phyloP scores from a whole-genome alignment of 306 rosid species.

The Dalbergia cultrata region DNA sequence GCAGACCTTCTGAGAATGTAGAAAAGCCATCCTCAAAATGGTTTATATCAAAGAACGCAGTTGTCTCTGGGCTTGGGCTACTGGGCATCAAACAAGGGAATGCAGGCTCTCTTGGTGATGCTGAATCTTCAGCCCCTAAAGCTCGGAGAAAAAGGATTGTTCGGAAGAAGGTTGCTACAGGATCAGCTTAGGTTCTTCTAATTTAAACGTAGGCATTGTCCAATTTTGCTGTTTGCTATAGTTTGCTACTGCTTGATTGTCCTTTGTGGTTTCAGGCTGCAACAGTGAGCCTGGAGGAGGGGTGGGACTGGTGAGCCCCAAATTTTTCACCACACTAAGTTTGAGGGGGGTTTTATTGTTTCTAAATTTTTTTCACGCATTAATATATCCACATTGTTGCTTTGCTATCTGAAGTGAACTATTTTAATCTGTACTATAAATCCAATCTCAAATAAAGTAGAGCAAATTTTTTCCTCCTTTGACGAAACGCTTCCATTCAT shows the following conservation, averaged over 20 bases:
- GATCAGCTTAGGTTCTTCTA: slow-evolving; percentile 56
- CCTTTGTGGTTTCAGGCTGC: slow-evolving; percentile 42
- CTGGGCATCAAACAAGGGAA: slow-evolving; percentile 86
- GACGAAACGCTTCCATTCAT: background rate
- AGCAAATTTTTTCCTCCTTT: background rate
- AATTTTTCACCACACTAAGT: slow-evolving; percentile 31
- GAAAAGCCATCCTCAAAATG: slow-evolving; percentile 77
- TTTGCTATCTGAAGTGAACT: slow-evolving; percentile 16
- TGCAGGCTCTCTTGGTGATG: slow-evolving; percentile 54
- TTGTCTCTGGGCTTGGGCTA: slow-evolving; percentile 97
- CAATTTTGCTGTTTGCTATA: slow-evolving; percentile 63
- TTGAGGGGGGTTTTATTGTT: slow-evolving; percentile 43
- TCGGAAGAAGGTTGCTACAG: slow-evolving; percentile 83
- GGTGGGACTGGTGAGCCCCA: slow-evolving; percentile 41
- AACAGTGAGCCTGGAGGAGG: slow-evolving; percentile 14
- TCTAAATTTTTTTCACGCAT: slow-evolving; percentile 30
- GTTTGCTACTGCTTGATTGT: slow-evolving; percentile 37
- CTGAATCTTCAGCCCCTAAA: slow-evolving; percentile 75
- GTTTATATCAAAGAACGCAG: slow-evolving; percentile 92
- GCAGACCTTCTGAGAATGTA: slow-evolving; percentile 71
- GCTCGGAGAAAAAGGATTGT: slow-evolving; percentile 87
- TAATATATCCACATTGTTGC: slow-evolving; percentile 23
- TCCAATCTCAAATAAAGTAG: slow-evolving; percentile 47
- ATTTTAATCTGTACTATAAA: slow-evolving; percentile 33
- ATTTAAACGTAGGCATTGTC: slow-evolving; percentile 28